Evolutionary conservation across 768 basidiomycete species (phyloP).

Genomic region (Ephemerocybe angulata): DNA sequence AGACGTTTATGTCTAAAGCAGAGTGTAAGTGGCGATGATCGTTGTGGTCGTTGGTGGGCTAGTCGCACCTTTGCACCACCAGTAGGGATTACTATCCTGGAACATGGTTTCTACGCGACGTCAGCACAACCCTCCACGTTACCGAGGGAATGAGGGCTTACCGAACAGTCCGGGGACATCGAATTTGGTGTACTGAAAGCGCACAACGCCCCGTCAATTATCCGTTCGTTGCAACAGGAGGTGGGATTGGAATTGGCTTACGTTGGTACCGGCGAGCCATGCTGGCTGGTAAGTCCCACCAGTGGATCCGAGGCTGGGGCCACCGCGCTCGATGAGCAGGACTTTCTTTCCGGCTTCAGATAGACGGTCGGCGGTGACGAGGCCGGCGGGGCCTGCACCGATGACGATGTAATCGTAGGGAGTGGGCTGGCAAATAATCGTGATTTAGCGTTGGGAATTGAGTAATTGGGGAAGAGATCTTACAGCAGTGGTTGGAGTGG

Average conservation of each 20-base stretch:
- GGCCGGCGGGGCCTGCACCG: slow-evolving; percentile 56
- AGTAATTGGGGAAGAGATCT: slow-evolving; percentile 6
- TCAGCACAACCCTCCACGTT: not conserved
- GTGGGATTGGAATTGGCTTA: slow-evolving; percentile 18
- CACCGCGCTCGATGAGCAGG: slow-evolving; percentile 59
- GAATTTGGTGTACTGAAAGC: slow-evolving; percentile 54
- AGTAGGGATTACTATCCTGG: slow-evolving; percentile 50
- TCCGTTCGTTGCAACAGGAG: not conserved
- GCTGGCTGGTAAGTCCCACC: slow-evolving; percentile 54
- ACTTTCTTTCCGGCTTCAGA: slow-evolving; percentile 63
- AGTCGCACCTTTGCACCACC: slow-evolving; percentile 59
- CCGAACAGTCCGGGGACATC: slow-evolving; percentile 61
- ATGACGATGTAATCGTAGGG: slow-evolving; percentile 56
- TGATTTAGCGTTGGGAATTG: not conserved
- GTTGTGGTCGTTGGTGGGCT: not conserved
- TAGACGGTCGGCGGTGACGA: slow-evolving; percentile 56
- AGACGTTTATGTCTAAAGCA: slow-evolving; percentile 48
- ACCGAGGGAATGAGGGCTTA: slow-evolving; percentile 5
- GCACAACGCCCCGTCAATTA: not conserved
- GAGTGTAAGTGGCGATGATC: not conserved
- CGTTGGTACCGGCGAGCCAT: slow-evolving; percentile 47
- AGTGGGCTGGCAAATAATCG: slow-evolving; percentile 27
- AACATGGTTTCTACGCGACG: slow-evolving; percentile 52
- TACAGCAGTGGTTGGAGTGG: slow-evolving; percentile 29
- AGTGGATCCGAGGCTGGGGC: slow-evolving; percentile 55